These are phyloP conservation scores for Geoglossum cookeanum DNA, from an alignment of 2,329 filamentous ascomycete genomes.

Conservation along the genomic window DNA sequence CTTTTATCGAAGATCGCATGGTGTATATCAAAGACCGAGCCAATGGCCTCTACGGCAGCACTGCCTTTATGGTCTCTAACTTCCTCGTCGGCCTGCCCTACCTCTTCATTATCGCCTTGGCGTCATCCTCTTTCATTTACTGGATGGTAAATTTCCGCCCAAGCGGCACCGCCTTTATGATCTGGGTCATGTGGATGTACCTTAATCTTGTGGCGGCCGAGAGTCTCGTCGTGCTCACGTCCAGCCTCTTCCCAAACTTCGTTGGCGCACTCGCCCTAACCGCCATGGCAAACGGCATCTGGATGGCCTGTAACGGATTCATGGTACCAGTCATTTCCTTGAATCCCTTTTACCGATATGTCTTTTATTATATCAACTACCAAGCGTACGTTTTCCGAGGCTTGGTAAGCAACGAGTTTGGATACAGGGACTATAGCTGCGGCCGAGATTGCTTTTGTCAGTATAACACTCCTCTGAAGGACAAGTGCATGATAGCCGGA, in stretches of 20 bases:
- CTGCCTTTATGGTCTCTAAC: constrained; percentile 56
- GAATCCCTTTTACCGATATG: constrained; percentile 72
- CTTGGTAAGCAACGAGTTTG: constrained; percentile 48
- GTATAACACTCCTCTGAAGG: constrained; percentile 42
- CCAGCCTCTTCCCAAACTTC: constrained; percentile 56
- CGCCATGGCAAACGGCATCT: constrained; percentile 72
- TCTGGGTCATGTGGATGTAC: constrained; percentile 69
- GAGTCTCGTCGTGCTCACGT: constrained; percentile 60
- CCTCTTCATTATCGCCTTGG: constrained; percentile 54
- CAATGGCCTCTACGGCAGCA: constrained; percentile 62
- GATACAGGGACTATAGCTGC: constrained; percentile 42
- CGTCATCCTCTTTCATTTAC: constrained; percentile 61
- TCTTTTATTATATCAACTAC: constrained; percentile 78
- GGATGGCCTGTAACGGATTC: constrained; percentile 77
- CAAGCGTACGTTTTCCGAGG: constrained; percentile 64
- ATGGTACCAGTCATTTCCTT: constrained; percentile 52
- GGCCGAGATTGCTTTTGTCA: constrained; percentile 43
- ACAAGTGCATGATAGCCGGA: constrained; percentile 51
- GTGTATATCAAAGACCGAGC: constrained; percentile 59
- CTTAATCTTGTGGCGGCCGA: constrained; percentile 68
- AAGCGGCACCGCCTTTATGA: constrained; percentile 47
- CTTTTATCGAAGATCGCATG: constrained; percentile 59
- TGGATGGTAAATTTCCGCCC: constrained; percentile 63
- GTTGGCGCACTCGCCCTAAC: constrained; percentile 61
- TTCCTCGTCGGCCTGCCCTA: constrained; percentile 69